Percentiles rank a stretch among this genome's conserved stretches.
Conservation (phyloP, 2,329 filamentous ascomycete genomes). For the Lasiodiplodia gonubiensis region DNA sequence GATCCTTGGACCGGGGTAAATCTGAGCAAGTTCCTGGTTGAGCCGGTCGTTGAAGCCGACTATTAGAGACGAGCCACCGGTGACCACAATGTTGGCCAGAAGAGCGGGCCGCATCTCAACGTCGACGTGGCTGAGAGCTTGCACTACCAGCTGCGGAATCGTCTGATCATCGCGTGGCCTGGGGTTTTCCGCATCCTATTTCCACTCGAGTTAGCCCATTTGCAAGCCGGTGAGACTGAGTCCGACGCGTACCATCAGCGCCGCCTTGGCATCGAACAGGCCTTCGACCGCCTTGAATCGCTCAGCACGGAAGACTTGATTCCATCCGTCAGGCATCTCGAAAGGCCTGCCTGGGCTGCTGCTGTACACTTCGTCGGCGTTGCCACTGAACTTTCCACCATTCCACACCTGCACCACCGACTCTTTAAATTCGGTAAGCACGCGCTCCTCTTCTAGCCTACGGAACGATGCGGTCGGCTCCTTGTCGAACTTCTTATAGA, state of each 20-base stretch:
- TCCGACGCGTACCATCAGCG: constrained; percentile 54
- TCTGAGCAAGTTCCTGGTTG: constrained; percentile 77
- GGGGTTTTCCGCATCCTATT: constrained; percentile 53
- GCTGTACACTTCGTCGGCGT: constrained; percentile 77
- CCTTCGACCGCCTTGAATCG: constrained; percentile 86
- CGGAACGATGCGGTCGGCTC: constrained; percentile 74
- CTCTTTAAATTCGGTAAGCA: constrained; percentile 96
- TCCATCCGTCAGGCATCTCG: constrained; percentile 96
- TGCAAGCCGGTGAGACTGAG: background rate
- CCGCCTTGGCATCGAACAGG: constrained; percentile 85
- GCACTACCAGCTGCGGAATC: constrained; percentile 80
- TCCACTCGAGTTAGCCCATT: constrained; percentile 30
- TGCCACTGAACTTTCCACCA: constrained; percentile 67
- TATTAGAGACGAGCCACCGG: constrained; percentile 83
- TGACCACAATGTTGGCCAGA: constrained; percentile 89
- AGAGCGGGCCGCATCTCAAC: constrained; percentile 85
- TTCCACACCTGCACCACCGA: constrained; percentile 94
- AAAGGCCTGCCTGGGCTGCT: constrained; percentile 82
- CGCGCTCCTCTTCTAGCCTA: constrained; percentile 85
- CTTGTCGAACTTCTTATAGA: constrained; percentile 71
- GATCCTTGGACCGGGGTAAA: constrained; percentile 86
- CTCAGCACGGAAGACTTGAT: constrained; percentile 91
- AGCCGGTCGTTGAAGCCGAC: constrained; percentile 92
- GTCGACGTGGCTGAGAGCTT: constrained; percentile 79
- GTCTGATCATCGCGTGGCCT: constrained; percentile 74